Evolutionary conservation across 495 filamentous ascomycete species (phyloP), one percentile per base, ranked within the genome.

Genomic region (Amorphotheca resinae): DNA sequence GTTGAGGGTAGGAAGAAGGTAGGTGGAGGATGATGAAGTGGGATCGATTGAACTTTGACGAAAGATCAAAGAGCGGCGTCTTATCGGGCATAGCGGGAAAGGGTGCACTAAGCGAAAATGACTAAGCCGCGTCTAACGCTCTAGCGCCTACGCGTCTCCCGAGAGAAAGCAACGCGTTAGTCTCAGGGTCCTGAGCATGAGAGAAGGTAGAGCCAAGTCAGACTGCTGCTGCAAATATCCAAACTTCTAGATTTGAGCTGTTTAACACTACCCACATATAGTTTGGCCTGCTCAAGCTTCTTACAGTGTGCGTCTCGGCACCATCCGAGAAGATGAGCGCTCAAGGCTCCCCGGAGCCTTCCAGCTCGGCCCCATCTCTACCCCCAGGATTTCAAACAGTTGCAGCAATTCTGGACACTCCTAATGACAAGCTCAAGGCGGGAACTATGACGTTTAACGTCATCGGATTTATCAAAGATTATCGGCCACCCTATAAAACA

Each of bases 391-490:
- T 54, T 17, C 22, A 14, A 22, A 47, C 34, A n/a, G 45, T 57
- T 11, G 21, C 45, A 21, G 16, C 52, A 16, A 45, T 57, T 26
- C 20, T 26, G 7, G 26, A 49, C 17, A 12, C 45, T 1, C 14
- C 34, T 9, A 48, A 35, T 40, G 33, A 46, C 4, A 2, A 21
- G 1, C 15, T 48, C 14, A 33, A 34, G 34, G 9, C 4, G 0
- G 18, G 15, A n/a, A 2, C 16, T 2, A 44, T 73, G 2, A 56
- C 70, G n/a, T n/a, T n/a, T n/a, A 64, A 54, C 46, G 62, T 73
- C 23, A 59, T 73, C 21, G 72, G 72, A 20, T 34, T 73, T 16
- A 60, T 72, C 0, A 67, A 56, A 30, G 74, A 80, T 37, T 62
- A 57, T 35, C 64, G 61, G 28, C 47, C 55, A 4, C 67, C 72